Conservation (phyloP, 495 filamentous ascomycete genomes). For the Tuber umbilicatum region DNA sequence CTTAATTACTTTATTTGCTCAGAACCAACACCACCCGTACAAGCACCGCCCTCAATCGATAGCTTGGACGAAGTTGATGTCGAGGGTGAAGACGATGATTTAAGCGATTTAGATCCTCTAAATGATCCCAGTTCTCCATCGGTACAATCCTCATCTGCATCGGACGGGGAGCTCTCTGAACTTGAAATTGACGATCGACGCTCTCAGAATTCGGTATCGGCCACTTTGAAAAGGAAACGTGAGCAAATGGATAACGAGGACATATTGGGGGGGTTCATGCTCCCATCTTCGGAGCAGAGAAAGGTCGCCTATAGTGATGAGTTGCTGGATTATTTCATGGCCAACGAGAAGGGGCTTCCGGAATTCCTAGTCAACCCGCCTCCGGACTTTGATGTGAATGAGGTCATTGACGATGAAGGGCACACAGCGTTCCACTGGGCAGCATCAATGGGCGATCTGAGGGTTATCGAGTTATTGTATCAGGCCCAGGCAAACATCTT, state of each 20-base stretch:
- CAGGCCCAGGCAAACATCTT: constrained; percentile 64
- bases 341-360: constrained; percentile 59
- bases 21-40: constrained; percentile 37
- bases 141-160: constrained; percentile 39
- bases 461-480: constrained; percentile 78
- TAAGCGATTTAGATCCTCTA: constrained; percentile 44
- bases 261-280: constrained; percentile 73
- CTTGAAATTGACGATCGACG: constrained; percentile 46
- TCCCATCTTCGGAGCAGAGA: constrained; percentile 54
- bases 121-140: constrained; percentile 38
- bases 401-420: constrained; percentile 76
- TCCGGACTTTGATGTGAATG: constrained; percentile 73
- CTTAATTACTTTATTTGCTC: constrained; percentile 26
- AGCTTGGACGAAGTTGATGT: constrained; percentile 35
- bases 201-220: constrained; percentile 52
- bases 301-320: constrained; percentile 85
- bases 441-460: constrained; percentile 92
- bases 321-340: constrained; percentile 89
- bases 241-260: constrained; percentile 68
- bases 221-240: constrained; percentile 43
- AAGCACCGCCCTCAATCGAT: constrained; percentile 36
- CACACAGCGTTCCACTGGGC: constrained; percentile 95
- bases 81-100: constrained; percentile 43
- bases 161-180: constrained; percentile 45
- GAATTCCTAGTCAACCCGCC: constrained; percentile 70